Evolutionary conservation across 306 rosid genomes (phyloP).

Genomic region (Cicer yamashitae): DNA sequence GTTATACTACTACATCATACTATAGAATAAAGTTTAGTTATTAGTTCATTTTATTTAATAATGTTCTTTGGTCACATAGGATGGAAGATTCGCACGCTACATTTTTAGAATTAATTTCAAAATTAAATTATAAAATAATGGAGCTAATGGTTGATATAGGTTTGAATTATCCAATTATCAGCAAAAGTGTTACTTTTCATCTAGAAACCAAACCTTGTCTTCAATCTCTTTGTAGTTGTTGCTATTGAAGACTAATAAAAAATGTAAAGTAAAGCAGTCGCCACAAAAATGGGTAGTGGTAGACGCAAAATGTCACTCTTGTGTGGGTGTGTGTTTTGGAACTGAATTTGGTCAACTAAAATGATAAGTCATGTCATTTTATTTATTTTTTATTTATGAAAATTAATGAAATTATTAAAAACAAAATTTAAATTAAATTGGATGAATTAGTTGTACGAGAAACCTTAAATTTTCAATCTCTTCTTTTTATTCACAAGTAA

Average conservation of each 20-base stretch:
- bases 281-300: neutral
- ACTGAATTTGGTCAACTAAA: too few relatives aligned
- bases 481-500: too few relatives aligned
- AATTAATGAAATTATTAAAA: too few relatives aligned
- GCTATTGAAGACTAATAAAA: neutral
- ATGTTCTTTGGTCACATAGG: conserved; percentile 20
- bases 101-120: neutral
- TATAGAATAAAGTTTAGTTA: conserved; percentile 24
- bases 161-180: conserved; percentile 13
- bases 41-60: conserved; percentile 22
- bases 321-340: too few relatives aligned
- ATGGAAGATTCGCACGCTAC: conserved; percentile 33
- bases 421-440: too few relatives aligned
- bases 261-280: neutral
- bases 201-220: conserved; percentile 35
- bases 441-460: too few relatives aligned
- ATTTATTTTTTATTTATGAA: too few relatives aligned
- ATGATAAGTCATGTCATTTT: too few relatives aligned
- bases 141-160: neutral
- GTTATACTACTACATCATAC: conserved; percentile 13
- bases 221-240: neutral
- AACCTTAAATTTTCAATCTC: too few relatives aligned
- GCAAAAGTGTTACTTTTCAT: conserved; percentile 23
- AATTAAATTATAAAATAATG: too few relatives aligned
- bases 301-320: neutral